Evolutionary conservation across 2,329 filamentous ascomycete genomes (phyloP).

Genomic region (Fusarium torreyae): DNA sequence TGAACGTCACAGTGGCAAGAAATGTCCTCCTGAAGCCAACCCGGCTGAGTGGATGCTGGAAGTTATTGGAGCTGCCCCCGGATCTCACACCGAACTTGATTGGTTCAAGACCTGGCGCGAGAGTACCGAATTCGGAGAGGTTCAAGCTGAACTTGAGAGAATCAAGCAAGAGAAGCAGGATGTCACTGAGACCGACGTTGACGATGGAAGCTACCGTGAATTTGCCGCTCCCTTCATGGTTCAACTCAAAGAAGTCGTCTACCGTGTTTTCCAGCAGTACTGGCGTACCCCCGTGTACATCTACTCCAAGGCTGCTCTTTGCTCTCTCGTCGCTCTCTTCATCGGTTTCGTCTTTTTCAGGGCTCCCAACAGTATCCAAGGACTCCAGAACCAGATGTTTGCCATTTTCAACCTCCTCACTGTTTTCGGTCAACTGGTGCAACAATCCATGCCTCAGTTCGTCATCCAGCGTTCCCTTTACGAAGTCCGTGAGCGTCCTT

Average conservation of each 20-base stretch:
- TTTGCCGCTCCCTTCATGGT: conserved; percentile 82
- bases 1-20: conserved; percentile 76
- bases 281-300: conserved; percentile 93
- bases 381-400: conserved; percentile 89
- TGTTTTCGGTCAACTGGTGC: conserved; percentile 83
- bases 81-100: conserved; percentile 73
- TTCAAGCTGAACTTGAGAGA: conserved; percentile 70
- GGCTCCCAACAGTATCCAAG: conserved; percentile 79
- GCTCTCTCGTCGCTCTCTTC: conserved; percentile 76
- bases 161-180: conserved; percentile 67
- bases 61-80: conserved; percentile 74
- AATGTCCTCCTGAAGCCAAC: conserved; percentile 79
- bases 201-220: conserved; percentile 73
- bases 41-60: conserved; percentile 86
- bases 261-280: conserved; percentile 90
- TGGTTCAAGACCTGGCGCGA: conserved; percentile 76
- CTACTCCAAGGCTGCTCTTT: conserved; percentile 83
- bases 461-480: conserved; percentile 86
- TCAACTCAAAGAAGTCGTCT: conserved; percentile 77
- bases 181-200: conserved; percentile 51
- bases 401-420: conserved; percentile 87
- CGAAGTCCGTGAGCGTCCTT: conserved; percentile 87
- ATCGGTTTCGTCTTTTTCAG: conserved; percentile 87
- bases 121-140: conserved; percentile 68
- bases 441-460: conserved; percentile 90